A percentile compares a stretch with the other conserved stretches of the same genome.
Conservation (phyloP, 2,329 filamentous ascomycete species). For the Tricladium varicosporioides region DNA sequence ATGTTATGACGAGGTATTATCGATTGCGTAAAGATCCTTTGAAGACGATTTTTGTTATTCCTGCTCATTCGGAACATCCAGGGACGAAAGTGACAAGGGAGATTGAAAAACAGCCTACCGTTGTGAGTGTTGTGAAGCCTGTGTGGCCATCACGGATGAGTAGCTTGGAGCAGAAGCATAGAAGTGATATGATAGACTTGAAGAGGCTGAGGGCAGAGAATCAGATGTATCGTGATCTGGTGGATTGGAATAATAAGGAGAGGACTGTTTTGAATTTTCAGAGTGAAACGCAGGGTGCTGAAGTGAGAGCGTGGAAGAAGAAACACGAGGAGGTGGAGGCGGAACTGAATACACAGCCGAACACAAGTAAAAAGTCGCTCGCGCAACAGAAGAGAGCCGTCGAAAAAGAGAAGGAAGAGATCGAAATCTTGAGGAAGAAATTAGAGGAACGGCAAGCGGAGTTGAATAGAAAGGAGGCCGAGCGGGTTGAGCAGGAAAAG, state of each 20-base stretch:
- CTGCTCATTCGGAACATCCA: constrained; percentile 48
- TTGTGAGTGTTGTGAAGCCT: constrained; percentile 32
- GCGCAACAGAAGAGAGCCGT: background rate
- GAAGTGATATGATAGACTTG: constrained; percentile 20
- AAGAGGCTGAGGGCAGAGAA: constrained; percentile 6
- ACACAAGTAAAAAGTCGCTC: background rate
- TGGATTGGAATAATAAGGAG: background rate
- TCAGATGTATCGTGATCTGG: background rate
- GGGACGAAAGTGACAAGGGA: constrained; percentile 43
- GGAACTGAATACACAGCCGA: background rate
- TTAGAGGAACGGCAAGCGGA: background rate
- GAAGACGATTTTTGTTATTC: constrained; percentile 52
- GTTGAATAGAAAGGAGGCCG: background rate
- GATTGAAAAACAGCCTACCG: constrained; percentile 45
- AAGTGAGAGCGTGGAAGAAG: background rate
- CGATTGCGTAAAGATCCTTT: constrained; percentile 43
- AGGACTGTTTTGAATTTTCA: constrained; percentile 3
- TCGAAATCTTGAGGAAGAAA: background rate
- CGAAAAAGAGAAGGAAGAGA: background rate
- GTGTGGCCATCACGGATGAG: constrained; percentile 28
- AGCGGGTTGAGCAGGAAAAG: background rate
- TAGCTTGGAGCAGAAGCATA: constrained; percentile 27
- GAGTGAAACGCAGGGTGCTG: background rate
- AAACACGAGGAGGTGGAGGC: background rate
- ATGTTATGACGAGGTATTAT: constrained; percentile 52